These are phyloP conservation scores for Ascodesmis nigricans DNA, from an alignment of 495 filamentous ascomycete species.

Conservation along the genomic window DNA sequence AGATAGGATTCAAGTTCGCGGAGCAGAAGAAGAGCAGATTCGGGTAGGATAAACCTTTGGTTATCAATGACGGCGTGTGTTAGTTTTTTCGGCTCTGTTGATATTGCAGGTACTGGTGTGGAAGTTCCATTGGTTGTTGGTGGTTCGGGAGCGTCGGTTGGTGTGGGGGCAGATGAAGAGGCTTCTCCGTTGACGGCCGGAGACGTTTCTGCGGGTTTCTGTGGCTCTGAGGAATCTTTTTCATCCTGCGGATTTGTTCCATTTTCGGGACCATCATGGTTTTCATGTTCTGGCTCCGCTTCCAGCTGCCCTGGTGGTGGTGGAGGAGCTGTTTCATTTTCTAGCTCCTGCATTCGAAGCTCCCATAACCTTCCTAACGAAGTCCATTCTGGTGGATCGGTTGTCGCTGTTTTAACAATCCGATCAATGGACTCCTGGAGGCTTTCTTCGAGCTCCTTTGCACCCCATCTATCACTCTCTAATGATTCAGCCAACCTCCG, in stretches of 20 bases:
- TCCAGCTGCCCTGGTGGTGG: no score
- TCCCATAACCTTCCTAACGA: conserved; percentile 51
- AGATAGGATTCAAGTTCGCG: conserved; percentile 61
- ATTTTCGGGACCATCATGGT: conserved; percentile 3
- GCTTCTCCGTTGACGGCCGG: not conserved
- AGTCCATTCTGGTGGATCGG: conserved; percentile 53
- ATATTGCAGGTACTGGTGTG: conserved; percentile 11
- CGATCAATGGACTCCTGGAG: conserved; percentile 39
- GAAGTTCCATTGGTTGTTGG: conserved; percentile 12
- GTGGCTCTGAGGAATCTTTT: no score
- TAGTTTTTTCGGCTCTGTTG: conserved; percentile 3
- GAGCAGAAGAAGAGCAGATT: conserved; percentile 58
- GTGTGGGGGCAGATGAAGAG: not conserved
- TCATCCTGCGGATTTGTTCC: not conserved
- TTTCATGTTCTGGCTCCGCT: no score
- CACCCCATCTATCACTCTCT: conserved; percentile 79
- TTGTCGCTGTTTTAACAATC: conserved; percentile 59
- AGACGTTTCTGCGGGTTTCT: no score
- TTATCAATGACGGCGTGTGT: conserved; percentile 54
- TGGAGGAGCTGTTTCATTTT: conserved; percentile 11
- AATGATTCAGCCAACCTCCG: conserved; percentile 62
- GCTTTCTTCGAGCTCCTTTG: conserved; percentile 56
- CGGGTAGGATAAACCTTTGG: conserved; percentile 65
- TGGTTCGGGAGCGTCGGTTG: not conserved
- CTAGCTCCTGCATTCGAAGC: conserved; percentile 26